Evolutionary conservation across 371 early-diverging fungal genomes (phyloP), one percentile per base, ranked within the genome.

Genomic region (Rhizopus arrhizus): DNA sequence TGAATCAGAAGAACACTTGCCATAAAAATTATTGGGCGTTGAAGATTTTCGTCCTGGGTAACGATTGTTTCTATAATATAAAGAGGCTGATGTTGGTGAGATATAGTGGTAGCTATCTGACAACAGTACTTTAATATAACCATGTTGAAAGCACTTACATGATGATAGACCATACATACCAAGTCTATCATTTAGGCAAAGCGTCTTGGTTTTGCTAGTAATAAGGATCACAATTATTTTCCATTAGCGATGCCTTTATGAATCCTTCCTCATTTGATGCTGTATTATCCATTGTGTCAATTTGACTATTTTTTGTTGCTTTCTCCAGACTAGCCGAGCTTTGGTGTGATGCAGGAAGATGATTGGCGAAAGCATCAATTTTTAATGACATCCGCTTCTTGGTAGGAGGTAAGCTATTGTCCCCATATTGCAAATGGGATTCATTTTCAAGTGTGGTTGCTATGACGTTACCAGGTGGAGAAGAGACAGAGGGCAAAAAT

Each of bases 91-190:
- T 28, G 48, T 28, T 48, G 48, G 31, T 8, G 48, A 48, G 12
- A 48, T 29, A 28, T 48, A 48, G 5, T 29, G 48, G 29, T 48
- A 48, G 12, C 28, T 48, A 29, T 29, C 48, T 10, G 48, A 29
- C 12, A 29, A 29, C 16, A 48, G 8, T 48, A 48, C 29, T 28
- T 48, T 48, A 16, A 48, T 7, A 32, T 61, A 61, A 1, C 61
- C 61, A 22, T 50, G 61, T 15, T 55, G 54, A 12, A 61, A 55
- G 41, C 55, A 61, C 28, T 61, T 55, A 38, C 49, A 29, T 11
- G 49, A 41, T 31, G 54, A 38, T 10, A 47, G 47, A 3, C 43
- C 36, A 22, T 35, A 42, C 12, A 56, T 28, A 47, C 47, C 35
- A 12, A 33, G 16, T 35, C 43, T 53, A 29, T 34, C 48, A 15